Conservation (phyloP, 495 filamentous ascomycete genomes). For the Aspergillus conjunctus region DNA sequence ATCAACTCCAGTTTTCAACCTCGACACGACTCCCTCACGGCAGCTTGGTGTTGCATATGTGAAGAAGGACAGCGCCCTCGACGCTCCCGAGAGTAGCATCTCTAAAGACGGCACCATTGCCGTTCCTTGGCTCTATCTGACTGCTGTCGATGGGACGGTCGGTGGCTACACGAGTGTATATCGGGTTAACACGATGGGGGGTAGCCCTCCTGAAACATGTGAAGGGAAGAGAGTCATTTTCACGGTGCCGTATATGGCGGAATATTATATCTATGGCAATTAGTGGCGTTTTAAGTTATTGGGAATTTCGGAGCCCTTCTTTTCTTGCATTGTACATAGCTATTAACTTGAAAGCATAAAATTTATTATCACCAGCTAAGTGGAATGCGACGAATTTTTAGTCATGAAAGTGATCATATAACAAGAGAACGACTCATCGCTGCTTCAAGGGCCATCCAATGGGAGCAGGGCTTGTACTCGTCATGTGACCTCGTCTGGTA, state of each 20-base stretch:
- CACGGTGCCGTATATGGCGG: constrained; percentile 76
- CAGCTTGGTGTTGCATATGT: constrained; percentile 64
- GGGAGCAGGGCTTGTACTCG: constrained; percentile 29
- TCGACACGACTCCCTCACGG: constrained; percentile 56
- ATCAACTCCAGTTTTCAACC: constrained; percentile 74
- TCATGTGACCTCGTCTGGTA: constrained; percentile 39
- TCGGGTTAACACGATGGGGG: constrained; percentile 83
- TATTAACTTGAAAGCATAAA: background rate
- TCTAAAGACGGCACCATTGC: constrained; percentile 63
- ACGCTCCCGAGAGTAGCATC: constrained; percentile 61
- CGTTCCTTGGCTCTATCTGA: constrained; percentile 58
- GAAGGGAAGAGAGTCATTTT: constrained; percentile 62
- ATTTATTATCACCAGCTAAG: too few relatives aligned
- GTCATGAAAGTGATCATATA: background rate
- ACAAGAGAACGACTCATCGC: background rate
- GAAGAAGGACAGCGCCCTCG: constrained; percentile 54
- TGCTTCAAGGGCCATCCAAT: constrained; percentile 11
- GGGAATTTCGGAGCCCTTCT: background rate
- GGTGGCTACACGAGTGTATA: constrained; percentile 73
- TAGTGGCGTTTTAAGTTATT: background rate
- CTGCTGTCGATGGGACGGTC: constrained; percentile 54
- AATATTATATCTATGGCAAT: constrained; percentile 62
- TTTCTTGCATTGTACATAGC: background rate
- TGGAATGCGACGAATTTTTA: too few relatives aligned
- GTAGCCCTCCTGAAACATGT: constrained; percentile 75